Percentiles rank a stretch among this genome's conserved stretches.
phyloP scores from a whole-genome alignment of 306 rosid genomes.

The Parietaria judaica region DNA sequence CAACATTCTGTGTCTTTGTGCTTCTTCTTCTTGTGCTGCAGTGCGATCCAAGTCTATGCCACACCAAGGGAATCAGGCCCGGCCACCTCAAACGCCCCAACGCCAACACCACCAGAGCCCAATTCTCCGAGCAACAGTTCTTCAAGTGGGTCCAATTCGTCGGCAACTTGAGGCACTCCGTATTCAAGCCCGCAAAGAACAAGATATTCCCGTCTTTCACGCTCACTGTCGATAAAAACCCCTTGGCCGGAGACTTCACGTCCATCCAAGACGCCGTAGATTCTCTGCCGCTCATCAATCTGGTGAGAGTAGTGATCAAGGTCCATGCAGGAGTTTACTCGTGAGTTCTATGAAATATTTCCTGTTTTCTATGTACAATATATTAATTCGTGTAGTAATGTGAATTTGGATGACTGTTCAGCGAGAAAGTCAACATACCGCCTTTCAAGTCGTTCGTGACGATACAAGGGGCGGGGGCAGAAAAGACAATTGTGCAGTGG shows the following conservation, averaged over 20 bases:
- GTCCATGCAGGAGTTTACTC: constrained; percentile 91
- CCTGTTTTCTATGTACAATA: no score
- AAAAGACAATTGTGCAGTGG: constrained; percentile 84
- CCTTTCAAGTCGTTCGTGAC: constrained; percentile 72
- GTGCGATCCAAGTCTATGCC: constrained; percentile 34
- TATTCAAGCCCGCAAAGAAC: constrained; percentile 61
- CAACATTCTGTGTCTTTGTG: constrained; percentile 14
- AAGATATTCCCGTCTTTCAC: constrained; percentile 79
- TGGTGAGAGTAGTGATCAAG: constrained; percentile 81
- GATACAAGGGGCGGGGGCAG: constrained; percentile 89
- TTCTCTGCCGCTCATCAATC: constrained; percentile 73
- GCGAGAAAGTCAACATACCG: constrained; percentile 88
- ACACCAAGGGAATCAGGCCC: constrained; percentile 46
- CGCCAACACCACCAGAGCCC: constrained; percentile 35
- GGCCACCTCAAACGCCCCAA: constrained; percentile 19
- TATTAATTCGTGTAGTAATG: neutral
- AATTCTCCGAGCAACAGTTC: constrained; percentile 67
- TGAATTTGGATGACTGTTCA: constrained; percentile 21
- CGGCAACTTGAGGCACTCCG: constrained; percentile 65
- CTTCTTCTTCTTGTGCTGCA: constrained; percentile 37
- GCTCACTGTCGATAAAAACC: constrained; percentile 57
- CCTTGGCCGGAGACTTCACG: constrained; percentile 49
- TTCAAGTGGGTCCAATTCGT: constrained; percentile 82
- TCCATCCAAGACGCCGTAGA: constrained; percentile 80
- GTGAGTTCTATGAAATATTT: constrained; percentile 37